Base-by-base conservation (phyloP, 495 filamentous ascomycete species). In the Daldinia grandis region DNA sequence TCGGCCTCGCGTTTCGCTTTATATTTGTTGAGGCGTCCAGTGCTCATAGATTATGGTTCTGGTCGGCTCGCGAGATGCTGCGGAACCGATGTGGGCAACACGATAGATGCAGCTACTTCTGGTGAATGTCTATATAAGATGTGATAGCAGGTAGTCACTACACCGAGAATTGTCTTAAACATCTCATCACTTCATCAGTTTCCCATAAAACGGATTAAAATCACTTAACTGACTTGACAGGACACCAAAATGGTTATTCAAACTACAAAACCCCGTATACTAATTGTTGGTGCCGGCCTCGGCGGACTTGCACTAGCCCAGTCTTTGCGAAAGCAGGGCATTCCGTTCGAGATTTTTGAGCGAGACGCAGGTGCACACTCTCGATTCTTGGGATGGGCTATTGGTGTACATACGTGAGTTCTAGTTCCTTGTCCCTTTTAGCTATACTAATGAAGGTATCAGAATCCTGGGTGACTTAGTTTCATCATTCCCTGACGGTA, bases 321-420 rank as follows among this genome's bases (percentile, higher is more conserved):
- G 49, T 78, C 79, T 5, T 76, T 86, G 56, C 82, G 82, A 67
- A 83, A 89, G 79, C 76, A 82, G 31, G 78, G 79, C 15, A 80
- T 88, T 25, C 72, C 78, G 42, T 86, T 83, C 58, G 80, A 80
- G 31, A 77, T 88, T 21, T 85, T 84, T 62, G 86, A 89, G 70
- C 80, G 81, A 62, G 77, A 86, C 58, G 56, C 66, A 4, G 63
- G 65, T 9, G 53, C 83, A n/a, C 60, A 78, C 27, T 58, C 76
- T 4, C 81, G 82, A 14, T 57, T 72, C 3, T 76, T 82, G 12
- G 86, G 88, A 65, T 89, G 85, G 84, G 83, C 81, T 25, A 83
- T 88, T 68, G 84, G 81, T 2, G 68, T 89, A 24, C 83, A 88
- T 66, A 85, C 83, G 87, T 87, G 78, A 51, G 77, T 76, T 8